Conservation (phyloP, 176 grass and related monocot species). For the Aegilops longissima region DNA sequence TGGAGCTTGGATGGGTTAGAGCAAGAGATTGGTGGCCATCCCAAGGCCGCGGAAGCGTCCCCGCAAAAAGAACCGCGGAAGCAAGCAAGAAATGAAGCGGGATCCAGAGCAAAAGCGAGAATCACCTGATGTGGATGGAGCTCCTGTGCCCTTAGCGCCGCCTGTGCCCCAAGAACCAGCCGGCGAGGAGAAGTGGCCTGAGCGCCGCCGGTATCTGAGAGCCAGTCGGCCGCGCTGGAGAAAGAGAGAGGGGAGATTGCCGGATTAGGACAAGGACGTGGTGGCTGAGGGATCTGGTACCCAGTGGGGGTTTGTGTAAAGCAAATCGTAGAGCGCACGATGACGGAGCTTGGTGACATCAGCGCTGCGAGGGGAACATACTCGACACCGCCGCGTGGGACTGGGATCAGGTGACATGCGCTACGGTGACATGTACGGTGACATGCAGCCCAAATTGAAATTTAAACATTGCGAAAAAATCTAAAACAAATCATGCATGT, state of each 20-base stretch:
- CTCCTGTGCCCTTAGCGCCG: neutral
- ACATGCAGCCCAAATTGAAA: too few species aligned
- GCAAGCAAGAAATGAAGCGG: neutral
- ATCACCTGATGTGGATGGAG: constrained; percentile 3
- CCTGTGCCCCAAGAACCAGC: neutral
- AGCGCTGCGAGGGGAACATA: too few species aligned
- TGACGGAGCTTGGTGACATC: too few species aligned
- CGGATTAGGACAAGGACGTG: neutral
- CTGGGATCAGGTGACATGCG: too few species aligned
- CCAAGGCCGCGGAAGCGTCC: neutral
- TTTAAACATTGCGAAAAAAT: too few species aligned
- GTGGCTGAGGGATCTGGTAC: too few species aligned
- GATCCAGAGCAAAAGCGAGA: neutral
- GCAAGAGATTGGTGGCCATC: neutral
- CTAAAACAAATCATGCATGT: too few species aligned
- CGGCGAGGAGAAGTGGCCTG: neutral
- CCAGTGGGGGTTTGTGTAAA: too few species aligned
- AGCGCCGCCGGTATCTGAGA: neutral
- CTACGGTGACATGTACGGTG: too few species aligned
- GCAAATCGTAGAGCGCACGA: too few species aligned
- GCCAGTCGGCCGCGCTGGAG: neutral
- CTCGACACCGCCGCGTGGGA: too few species aligned
- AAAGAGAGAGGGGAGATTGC: neutral
- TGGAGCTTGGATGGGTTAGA: neutral
- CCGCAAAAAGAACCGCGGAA: too few species aligned